phyloP scores from a whole-genome alignment of 805 yeast genomes.

The Yarrowia keelungensis region DNA sequence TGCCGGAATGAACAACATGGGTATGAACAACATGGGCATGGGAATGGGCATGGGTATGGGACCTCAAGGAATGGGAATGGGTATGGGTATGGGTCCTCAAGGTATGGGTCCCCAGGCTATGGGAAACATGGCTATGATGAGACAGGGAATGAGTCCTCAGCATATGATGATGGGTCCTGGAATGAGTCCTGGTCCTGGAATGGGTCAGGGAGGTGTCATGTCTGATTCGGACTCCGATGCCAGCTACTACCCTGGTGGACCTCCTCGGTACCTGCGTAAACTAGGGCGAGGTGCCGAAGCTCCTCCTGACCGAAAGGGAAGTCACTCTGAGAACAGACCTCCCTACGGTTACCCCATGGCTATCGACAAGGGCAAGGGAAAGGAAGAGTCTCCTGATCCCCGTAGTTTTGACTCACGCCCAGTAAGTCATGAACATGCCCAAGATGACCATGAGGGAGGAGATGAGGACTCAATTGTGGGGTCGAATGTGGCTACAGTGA shows the following conservation, averaged over 20 bases:
- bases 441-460: conserved; percentile 1
- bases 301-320: conserved; percentile 1
- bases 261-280: conserved; percentile 21
- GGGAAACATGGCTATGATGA: conserved; percentile 31
- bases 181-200: neutral
- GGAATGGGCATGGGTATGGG: conserved; percentile 8
- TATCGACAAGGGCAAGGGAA: conserved; percentile 20
- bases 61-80: neutral
- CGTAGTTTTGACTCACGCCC: conserved; percentile 36
- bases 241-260: conserved; percentile 21
- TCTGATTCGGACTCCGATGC: conserved; percentile 29
- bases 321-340: conserved; percentile 13
- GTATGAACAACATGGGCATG: neutral
- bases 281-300: conserved; percentile 20
- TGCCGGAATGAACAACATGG: neutral
- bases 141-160: conserved; percentile 21
- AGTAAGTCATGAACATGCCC: conserved; percentile 11
- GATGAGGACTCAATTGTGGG: conserved; percentile 7
- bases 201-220: conserved; percentile 5
- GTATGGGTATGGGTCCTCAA: conserved; percentile 2
- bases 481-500: conserved; percentile 13
- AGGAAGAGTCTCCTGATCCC: neutral
- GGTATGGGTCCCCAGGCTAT: conserved; percentile 9
- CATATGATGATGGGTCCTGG: conserved; percentile 22
- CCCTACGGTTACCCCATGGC: conserved; percentile 31